Evolutionary conservation across 345 rosid genomes (phyloP), one percentile per base, ranked within the genome.

Genomic region (Pistacia atlantica): DNA sequence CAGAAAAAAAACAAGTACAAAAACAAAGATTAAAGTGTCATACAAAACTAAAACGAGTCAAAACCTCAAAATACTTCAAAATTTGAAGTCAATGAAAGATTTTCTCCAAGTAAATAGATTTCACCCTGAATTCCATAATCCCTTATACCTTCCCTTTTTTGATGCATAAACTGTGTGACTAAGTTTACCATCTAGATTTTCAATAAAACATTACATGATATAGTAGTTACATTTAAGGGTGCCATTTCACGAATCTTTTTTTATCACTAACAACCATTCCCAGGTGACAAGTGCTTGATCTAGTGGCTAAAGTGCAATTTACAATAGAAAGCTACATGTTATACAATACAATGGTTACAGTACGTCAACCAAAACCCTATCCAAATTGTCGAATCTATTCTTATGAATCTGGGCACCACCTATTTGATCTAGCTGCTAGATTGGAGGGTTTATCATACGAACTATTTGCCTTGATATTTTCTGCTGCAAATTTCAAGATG

Each of bases 11-110:
- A 79, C 37, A 51, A 13, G 66, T 55, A 42, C 46, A 52, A 31
- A 63, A 46, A 58, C 54, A 49, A 49, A 57, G 51, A 48, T 64
- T 65, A 72, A 80, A 57, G 61, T 45, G 64, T 54, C 33, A 54
- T 42, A 59, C 48, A 58, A 25, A 20, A 54, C 31, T 8, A 38
- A 20, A 25, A 76, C 35, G 46, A 48, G 5, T 2, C 42, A 65
- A 75, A 55, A 37, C 54, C 45, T 64, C 49, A n/a, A 52, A 74
- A 49, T 9, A 20, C 51, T 51, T 52, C 62, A 22, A 35, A 52
- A 54, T 12, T 12, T 56, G 33, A 54, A 57, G 16, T 55, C 58
- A 61, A 51, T 48, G 49, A 22, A 22, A 56, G 42, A 37, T 54
- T 12, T 45, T 72, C 22, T 59, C 69, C 38, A 14, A 61, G 6